A percentile compares a stretch with the other conserved stretches of the same genome.
Conservation (phyloP, 345 rosid species). For the Eucalyptus cloeziana region DNA sequence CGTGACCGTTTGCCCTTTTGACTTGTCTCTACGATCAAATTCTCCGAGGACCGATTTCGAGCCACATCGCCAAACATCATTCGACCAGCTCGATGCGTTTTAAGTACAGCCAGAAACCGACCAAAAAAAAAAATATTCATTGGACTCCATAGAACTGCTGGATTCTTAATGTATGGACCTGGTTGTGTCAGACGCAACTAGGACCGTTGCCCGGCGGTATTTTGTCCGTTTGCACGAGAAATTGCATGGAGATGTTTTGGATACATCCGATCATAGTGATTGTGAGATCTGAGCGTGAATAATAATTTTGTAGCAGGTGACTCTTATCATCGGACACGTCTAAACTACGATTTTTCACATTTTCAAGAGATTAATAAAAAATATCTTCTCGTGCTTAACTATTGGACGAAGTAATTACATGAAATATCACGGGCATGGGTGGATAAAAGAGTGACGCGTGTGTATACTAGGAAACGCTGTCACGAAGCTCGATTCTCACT, state of each 20-base stretch:
- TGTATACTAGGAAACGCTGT: not conserved
- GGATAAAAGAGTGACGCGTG: not conserved
- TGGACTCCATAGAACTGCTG: not conserved
- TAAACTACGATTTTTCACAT: not conserved
- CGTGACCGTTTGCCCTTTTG: not conserved
- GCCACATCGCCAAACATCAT: not conserved
- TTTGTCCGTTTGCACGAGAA: not conserved
- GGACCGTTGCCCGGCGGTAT: not conserved
- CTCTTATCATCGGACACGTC: rapidly evolving
- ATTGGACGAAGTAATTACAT: not conserved
- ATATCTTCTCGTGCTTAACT: not conserved
- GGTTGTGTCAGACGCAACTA: not conserved
- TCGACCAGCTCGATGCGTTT: too few species aligned
- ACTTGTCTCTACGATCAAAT: not conserved
- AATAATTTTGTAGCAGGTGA: not conserved
- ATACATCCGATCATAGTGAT: not conserved
- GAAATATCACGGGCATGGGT: not conserved
- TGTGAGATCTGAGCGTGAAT: not conserved
- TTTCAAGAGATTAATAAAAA: rapidly evolving
- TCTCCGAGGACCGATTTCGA: not conserved
- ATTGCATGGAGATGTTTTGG: not conserved
- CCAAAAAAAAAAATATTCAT: too few species aligned
- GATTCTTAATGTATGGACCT: not conserved
- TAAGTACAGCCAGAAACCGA: too few species aligned
- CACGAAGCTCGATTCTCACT: not conserved